A percentile compares a stretch with the other conserved stretches of the same genome.
These are phyloP conservation scores for Ceratocystis colombiana DNA, from an alignment of 2,329 filamentous ascomycete genomes.

Conservation along the genomic window DNA sequence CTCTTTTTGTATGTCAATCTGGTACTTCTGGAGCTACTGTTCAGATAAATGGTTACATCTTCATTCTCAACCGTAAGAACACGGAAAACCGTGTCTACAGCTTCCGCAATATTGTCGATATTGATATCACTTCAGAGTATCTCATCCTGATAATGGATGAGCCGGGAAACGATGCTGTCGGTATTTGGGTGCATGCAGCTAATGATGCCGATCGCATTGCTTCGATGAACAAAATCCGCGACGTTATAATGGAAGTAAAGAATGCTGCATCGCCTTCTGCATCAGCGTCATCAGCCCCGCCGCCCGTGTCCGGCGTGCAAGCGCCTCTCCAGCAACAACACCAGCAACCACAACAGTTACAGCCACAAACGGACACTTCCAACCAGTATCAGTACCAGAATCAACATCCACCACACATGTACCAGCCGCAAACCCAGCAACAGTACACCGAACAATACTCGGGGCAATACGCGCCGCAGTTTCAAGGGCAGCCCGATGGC, in stretches of 20 bases:
- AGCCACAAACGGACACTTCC: not conserved
- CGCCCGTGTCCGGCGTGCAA: not conserved
- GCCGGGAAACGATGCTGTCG: slow-evolving; percentile 38
- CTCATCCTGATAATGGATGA: slow-evolving; percentile 40
- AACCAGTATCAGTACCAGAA: slow-evolving; percentile 12
- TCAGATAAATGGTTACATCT: slow-evolving; percentile 42
- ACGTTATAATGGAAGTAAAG: slow-evolving; percentile 35
- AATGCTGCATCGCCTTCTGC: slow-evolving; percentile 6
- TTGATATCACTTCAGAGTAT: slow-evolving; percentile 52
- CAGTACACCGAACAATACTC: slow-evolving; percentile 9
- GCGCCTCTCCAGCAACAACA: not conserved
- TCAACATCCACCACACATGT: slow-evolving; percentile 8
- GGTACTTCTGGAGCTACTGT: not conserved
- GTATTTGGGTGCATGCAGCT: slow-evolving; percentile 47
- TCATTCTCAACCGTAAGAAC: slow-evolving; percentile 62
- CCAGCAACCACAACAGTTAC: slow-evolving; percentile 6
- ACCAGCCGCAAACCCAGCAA: slow-evolving; percentile 1
- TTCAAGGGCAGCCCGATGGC: slow-evolving; percentile 1
- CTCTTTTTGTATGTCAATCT: slow-evolving; percentile 56
- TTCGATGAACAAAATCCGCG: slow-evolving; percentile 37
- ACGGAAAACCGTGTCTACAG: slow-evolving; percentile 61
- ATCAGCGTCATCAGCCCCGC: not conserved
- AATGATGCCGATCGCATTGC: slow-evolving; percentile 37
- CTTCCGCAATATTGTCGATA: slow-evolving; percentile 49
- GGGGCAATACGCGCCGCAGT: not conserved